A percentile compares a stretch with the other conserved stretches of the same genome.
Evolutionary conservation across 192 early-diverging fungal species (phyloP).

Genomic region (Entomortierella beljakovae): DNA sequence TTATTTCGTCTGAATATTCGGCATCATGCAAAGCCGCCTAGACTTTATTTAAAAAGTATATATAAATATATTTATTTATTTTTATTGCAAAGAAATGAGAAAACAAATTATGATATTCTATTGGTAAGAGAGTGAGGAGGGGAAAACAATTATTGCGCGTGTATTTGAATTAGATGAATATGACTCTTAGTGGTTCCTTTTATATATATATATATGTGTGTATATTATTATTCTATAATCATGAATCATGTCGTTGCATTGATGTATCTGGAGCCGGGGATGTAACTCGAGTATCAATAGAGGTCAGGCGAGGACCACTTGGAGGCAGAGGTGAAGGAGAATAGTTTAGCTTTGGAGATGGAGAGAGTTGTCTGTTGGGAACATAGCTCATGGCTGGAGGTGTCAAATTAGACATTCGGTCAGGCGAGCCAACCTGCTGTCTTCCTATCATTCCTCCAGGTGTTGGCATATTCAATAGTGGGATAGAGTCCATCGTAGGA

Average conservation of each 20-base stretch:
- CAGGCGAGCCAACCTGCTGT: conserved; percentile 13
- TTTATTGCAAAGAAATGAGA: too few relatives aligned
- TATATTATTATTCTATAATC: neutral
- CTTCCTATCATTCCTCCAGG: conserved; percentile 50
- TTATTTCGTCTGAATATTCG: too few relatives aligned
- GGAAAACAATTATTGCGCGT: too few relatives aligned
- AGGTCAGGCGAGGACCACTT: conserved; percentile 37
- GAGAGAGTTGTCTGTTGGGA: conserved; percentile 17
- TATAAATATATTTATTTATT: too few relatives aligned
- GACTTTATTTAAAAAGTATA: too few relatives aligned
- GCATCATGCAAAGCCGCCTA: too few relatives aligned
- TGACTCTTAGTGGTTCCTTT: too few relatives aligned
- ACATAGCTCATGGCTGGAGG: conserved; percentile 11
- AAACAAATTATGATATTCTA: too few relatives aligned
- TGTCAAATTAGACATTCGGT: conserved; percentile 16
- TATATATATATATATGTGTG: neutral
- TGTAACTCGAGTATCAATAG: conserved; percentile 37
- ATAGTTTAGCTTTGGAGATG: conserved; percentile 35
- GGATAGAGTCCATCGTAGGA: conserved; percentile 39
- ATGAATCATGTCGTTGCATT: conserved; percentile 27
- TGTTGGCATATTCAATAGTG: conserved; percentile 48
- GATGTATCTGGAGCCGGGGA: conserved; percentile 21
- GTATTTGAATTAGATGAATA: too few relatives aligned
- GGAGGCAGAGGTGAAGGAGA: conserved; percentile 42
- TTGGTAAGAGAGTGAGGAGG: too few relatives aligned